A percentile compares a stretch with the other conserved stretches of the same genome.
phyloP scores from a whole-genome alignment of 1,139 yeast species.

The Martiniozyma asiatica region DNA sequence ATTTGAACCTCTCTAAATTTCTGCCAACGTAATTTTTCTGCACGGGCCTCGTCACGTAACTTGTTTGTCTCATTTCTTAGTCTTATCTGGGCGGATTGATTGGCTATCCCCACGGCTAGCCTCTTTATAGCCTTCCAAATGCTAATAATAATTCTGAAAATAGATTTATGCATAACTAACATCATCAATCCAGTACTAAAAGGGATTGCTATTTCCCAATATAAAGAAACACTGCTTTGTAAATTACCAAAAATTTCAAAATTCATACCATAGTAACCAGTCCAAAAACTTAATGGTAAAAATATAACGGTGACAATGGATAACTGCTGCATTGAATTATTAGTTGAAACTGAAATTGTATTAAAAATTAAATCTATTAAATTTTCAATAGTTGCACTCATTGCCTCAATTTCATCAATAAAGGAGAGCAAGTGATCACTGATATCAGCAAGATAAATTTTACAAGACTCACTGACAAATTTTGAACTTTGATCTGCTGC shows the following conservation, averaged over 20 bases:
- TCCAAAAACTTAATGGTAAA: constrained; percentile 41
- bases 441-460: constrained; percentile 37
- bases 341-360: constrained; percentile 39
- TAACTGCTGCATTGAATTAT: constrained; percentile 37
- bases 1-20: too few species aligned
- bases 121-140: too few species aligned
- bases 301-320: constrained; percentile 42
- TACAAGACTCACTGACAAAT: constrained; percentile 14
- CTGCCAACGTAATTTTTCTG: too few species aligned
- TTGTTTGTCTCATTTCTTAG: too few species aligned
- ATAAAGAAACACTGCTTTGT: constrained; percentile 29
- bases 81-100: too few species aligned
- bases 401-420: constrained; percentile 38
- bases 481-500: constrained; percentile 27
- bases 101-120: too few species aligned
- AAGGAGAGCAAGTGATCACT: constrained; percentile 39
- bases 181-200: constrained; percentile 29
- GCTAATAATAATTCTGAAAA: too few species aligned
- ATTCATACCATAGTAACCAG: constrained; percentile 51
- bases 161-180: constrained; percentile 24
- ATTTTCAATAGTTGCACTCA: constrained; percentile 37
- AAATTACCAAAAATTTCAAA: constrained; percentile 37
- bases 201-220: constrained; percentile 41
- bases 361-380: constrained; percentile 39
- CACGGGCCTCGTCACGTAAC: too few species aligned